Base-by-base conservation (phyloP, 768 basidiomycete genomes). In the Kwoniella mangroviensis region DNA sequence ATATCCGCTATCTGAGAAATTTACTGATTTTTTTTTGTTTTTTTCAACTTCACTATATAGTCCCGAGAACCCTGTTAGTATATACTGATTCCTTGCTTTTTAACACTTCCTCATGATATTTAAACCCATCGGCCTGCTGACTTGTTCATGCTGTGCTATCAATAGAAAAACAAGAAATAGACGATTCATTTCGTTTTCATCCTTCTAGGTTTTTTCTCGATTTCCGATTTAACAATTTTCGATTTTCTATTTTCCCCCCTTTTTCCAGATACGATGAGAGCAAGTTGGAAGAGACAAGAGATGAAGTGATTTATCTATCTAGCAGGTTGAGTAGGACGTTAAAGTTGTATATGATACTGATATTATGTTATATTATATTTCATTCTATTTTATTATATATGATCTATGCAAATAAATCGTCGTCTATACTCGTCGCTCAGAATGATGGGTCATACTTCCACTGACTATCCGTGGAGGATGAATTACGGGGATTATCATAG, bases 11-110 rank as follows among this genome's bases (percentile, higher is more conserved):
- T n/a, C n/a, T n/a, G n/a, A n/a, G n/a, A n/a, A n/a, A n/a, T n/a
- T 73, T 65, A 72, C 67, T 65, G 22, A 66, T 15, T 2, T n/a
- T 19, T 28, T 11, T 24, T 43, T 24, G 2, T 7, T 34, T 34
- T 34, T 34, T 34, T 34, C 34, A 4, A 34, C 34, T 34, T 34
- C 9, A 34, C 55, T 11, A 54, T 28, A 3, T 43, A 80, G 79
- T 21, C 67, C 79, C 61, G 79, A 80, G 72, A 80, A 80, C 79
- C 79, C 79, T 60, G 79, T 80, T 72, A 66, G 76, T 74, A 26
- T 26, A 21, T 7, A 34, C 9, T 4, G 9, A 34, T 34, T 28
- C 17, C 13, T 58, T 21, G n/a, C 24, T 24, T 58, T 22, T 40
- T 26, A 7, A 21, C 40, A 13, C n/a, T 9, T 6, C 22, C 28